Evolutionary conservation across 345 rosid species (phyloP).

Genomic region (Gossypium stocksii): DNA sequence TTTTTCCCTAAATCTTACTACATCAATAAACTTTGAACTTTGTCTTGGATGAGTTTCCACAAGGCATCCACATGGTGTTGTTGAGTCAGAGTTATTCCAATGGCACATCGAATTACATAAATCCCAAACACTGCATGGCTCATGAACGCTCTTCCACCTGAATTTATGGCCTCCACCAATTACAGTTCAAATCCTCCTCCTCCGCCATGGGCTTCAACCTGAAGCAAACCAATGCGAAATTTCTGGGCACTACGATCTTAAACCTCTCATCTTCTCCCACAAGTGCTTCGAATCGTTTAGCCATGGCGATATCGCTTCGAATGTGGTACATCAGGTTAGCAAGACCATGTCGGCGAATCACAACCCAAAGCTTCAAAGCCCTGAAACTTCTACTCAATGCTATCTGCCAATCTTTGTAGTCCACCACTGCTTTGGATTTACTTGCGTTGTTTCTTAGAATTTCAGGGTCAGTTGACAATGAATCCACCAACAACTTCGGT

Average conservation of each 20-base stretch:
- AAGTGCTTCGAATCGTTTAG: constrained; percentile 25
- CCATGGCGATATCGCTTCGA: constrained; percentile 22
- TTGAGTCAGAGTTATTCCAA: constrained; percentile 23
- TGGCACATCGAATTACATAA: constrained; percentile 17
- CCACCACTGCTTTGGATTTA: constrained; percentile 31
- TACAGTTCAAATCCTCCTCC: not conserved
- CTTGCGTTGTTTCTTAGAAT: constrained; percentile 30
- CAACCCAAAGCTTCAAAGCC: constrained; percentile 25
- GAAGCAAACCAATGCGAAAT: constrained; percentile 39
- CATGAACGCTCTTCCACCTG: constrained; percentile 24
- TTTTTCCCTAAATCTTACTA: not conserved
- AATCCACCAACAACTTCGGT: constrained; percentile 20
- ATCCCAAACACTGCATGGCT: constrained; percentile 20
- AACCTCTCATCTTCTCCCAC: constrained; percentile 37
- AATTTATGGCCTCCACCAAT: constrained; percentile 21
- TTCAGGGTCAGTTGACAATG: constrained; percentile 39
- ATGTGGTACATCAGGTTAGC: constrained; percentile 18
- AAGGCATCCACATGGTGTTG: constrained; percentile 21
- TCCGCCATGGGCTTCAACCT: constrained; percentile 14
- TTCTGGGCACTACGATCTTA: constrained; percentile 30
- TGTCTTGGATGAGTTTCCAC: constrained; percentile 29
- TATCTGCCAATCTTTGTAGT: constrained; percentile 48
- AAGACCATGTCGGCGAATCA: constrained; percentile 17
- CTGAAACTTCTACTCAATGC: constrained; percentile 29
- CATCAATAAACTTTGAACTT: not conserved